Conservation (phyloP, 2,329 filamentous ascomycete species). For the Alternaria dauci region DNA sequence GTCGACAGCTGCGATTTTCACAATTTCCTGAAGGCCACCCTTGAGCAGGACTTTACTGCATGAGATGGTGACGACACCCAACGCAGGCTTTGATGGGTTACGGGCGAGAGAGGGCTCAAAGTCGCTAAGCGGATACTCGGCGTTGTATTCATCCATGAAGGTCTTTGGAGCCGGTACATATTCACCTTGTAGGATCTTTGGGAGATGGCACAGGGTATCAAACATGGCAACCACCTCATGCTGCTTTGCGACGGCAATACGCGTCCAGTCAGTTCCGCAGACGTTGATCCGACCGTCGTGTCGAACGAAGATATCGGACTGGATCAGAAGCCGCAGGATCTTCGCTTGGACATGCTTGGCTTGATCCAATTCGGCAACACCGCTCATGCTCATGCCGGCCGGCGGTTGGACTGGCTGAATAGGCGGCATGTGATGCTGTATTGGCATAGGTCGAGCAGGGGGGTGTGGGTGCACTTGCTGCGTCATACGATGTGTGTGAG, state of each 20-base stretch:
- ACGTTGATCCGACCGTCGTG: slow-evolving; percentile 37
- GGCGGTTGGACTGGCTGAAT: not conserved
- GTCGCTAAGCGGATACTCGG: slow-evolving; percentile 25
- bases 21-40: slow-evolving; percentile 33
- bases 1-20: slow-evolving; percentile 47
- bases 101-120: slow-evolving; percentile 34
- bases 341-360: slow-evolving; percentile 33
- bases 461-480: not conserved
- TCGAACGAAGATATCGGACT: slow-evolving; percentile 39
- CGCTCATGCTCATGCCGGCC: slow-evolving; percentile 15
- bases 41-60: slow-evolving; percentile 42
- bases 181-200: slow-evolving; percentile 35
- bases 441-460: not conserved
- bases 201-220: slow-evolving; percentile 39
- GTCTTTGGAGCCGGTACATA: slow-evolving; percentile 39
- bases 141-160: slow-evolving; percentile 31
- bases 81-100: slow-evolving; percentile 17
- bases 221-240: slow-evolving; percentile 29
- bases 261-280: slow-evolving; percentile 35
- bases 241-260: slow-evolving; percentile 36
- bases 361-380: slow-evolving; percentile 36
- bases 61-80: slow-evolving; percentile 34
- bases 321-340: slow-evolving; percentile 40
- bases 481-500: not conserved
- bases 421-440: not conserved